phyloP scores from a whole-genome alignment of 805 yeast species.

The Candida vaughaniae region DNA sequence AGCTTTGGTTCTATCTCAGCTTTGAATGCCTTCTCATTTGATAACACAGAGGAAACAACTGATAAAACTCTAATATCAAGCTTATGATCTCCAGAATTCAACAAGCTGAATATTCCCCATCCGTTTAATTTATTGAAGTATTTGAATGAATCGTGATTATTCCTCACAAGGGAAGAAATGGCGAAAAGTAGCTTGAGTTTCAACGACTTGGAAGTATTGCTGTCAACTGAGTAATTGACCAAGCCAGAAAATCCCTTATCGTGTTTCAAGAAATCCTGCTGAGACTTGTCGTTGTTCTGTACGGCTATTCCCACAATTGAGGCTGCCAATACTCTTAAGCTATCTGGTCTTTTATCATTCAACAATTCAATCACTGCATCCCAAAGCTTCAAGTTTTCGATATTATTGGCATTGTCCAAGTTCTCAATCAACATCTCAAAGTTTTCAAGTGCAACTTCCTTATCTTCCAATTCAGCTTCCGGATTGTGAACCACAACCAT shows the following conservation, averaged over 20 bases:
- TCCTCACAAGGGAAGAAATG: slow-evolving; percentile 68
- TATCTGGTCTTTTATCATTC: slow-evolving; percentile 26
- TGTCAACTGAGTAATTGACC: slow-evolving; percentile 39
- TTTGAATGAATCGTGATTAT: slow-evolving; percentile 55
- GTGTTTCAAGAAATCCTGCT: slow-evolving; percentile 59
- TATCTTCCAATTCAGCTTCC: slow-evolving; percentile 60
- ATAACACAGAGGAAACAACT: slow-evolving; percentile 56
- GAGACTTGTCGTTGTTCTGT: slow-evolving; percentile 82
- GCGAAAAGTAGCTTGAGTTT: slow-evolving; percentile 75
- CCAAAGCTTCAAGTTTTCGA: slow-evolving; percentile 84
- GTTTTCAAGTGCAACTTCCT: slow-evolving; percentile 78
- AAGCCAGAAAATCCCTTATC: slow-evolving; percentile 47
- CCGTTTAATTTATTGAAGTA: slow-evolving; percentile 61
- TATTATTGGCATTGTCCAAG: slow-evolving; percentile 90
- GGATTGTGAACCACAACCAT: slow-evolving; percentile 57
- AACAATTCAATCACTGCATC: slow-evolving; percentile 58
- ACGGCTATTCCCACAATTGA: slow-evolving; percentile 87
- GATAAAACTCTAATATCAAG: slow-evolving; percentile 55
- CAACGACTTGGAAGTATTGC: slow-evolving; percentile 25
- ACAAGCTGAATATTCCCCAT: slow-evolving; percentile 43
- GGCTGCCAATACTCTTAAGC: slow-evolving; percentile 57
- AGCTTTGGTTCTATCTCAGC: slow-evolving; percentile 41
- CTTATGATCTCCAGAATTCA: slow-evolving; percentile 31
- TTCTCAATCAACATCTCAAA: slow-evolving; percentile 93
- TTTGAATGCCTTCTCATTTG: slow-evolving; percentile 43